Evolutionary conservation across 2,329 filamentous ascomycete genomes (phyloP), one percentile per base, ranked within the genome.

Genomic region (Sporothrix brasiliensis): DNA sequence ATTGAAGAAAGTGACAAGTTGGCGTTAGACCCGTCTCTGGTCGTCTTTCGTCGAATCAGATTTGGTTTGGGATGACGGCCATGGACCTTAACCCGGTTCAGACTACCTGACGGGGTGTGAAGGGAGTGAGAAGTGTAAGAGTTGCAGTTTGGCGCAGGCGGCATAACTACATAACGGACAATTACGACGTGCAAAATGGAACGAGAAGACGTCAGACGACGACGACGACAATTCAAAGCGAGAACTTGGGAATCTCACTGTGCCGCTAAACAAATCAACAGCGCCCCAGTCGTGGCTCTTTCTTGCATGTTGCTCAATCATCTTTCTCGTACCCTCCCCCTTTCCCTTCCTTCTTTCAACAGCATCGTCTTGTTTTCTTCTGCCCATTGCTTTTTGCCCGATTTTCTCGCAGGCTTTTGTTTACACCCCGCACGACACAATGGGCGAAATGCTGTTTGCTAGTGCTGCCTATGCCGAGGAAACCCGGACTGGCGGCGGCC

Each of bases 401-500:
- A 34, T 19, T 27, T 34, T 16, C 27, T 63, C 21, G 11, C 39
- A 47, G 58, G 21, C 39, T 24, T 39, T 44, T 47, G n/a, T 47
- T 47, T 11, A 14, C 39, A 21, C 4, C n/a, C 21, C 7, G 27
- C n/a, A 7, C 16, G 10, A 13, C 21, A 65, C 24, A 34, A 65
- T 65, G 61, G 47, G 61, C 10, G 61, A 65, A 50, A n/a, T 50
- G 61, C 14, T 65, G 44, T 65, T 65, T 50, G 44, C 27, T 21
- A 24, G 24, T 21, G 61, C 61, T 13, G 61, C 16, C 16, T 24
- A 50, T 19, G 61, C 61, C 14, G 24, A 50, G 6, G 24, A 49
- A 24, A 21, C 24, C 2, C 47, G 61, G 61, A 1, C 61, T 10
- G 44, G 41, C 47, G 27, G 16, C 16, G 50, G 61, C 58, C 44